Base-by-base conservation (phyloP, 306 rosid species). In the Castanea crenata region DNA sequence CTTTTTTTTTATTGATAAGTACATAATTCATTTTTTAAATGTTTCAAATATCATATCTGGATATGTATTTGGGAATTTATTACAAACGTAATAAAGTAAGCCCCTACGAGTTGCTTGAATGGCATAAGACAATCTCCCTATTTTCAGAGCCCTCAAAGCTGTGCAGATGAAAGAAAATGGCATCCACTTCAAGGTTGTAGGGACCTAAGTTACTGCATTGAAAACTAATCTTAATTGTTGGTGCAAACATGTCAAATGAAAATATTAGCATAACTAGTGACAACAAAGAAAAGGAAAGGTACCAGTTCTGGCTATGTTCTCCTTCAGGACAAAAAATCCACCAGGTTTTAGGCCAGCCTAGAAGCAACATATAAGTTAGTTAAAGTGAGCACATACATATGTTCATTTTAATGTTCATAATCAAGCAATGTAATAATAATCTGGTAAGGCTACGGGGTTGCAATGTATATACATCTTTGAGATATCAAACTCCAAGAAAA, bases 301-400 rank as follows among this genome's bases (percentile, higher is more conserved):
- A 91, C 99, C 98, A 79, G 87, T 80, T 92, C 89, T 90, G 75
- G 98, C 95, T 75, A 88, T 77, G 78, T 95, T 95, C 93, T 95
- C 99, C 93, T 95, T 95, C 79, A 95, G 73, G 62, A 92, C 75
- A 81, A 95, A 92, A 72, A 92, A 29, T 73, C 98, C 99, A 69
- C 97, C 96, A 61, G 97, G 87, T 84, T 89, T 95, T 79, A 95
- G 90, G 77, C 99, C 98, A 81, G 55, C 92, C 99, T 95, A 75
- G 46, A 79, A 86, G 76, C 65, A 79, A 81, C 31, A 74, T 57
- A 69, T 29, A n/a, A 21, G 74, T 81, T 71, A 86, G 77, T 59
- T 64, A 74, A 51, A 75, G 78, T 21, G 16, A 57, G 67, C 57
- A 55, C 9, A 54, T 20, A 57, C 6, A 62, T 21, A 83, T 19